Evolutionary conservation across 2,329 filamentous ascomycete species (phyloP).

Genomic region (Tolypocladium paradoxum): DNA sequence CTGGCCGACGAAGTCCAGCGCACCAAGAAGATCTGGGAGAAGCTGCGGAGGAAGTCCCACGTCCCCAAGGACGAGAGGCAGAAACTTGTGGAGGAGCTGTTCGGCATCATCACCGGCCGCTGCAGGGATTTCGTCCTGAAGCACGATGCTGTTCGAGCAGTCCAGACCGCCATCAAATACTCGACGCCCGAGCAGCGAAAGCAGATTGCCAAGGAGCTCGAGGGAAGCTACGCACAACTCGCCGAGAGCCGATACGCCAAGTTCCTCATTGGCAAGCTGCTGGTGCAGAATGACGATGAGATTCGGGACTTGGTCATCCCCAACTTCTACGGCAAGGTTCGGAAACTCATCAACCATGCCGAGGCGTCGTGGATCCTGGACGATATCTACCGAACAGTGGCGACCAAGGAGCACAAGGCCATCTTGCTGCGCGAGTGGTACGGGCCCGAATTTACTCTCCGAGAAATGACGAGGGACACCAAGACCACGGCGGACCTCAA

Average conservation of each 20-base stretch:
- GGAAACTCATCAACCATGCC: constrained; percentile 87
- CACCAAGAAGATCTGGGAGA: constrained; percentile 96
- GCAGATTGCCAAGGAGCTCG: constrained; percentile 76
- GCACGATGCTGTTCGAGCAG: constrained; percentile 92
- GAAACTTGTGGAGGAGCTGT: constrained; percentile 78
- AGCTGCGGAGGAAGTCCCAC: constrained; percentile 82
- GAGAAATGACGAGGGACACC: constrained; percentile 47
- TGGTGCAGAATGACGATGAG: constrained; percentile 82
- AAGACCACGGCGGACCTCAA: constrained; percentile 58
- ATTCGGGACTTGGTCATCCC: constrained; percentile 82
- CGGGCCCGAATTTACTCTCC: constrained; percentile 81
- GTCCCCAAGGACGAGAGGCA: constrained; percentile 83
- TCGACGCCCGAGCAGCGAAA: constrained; percentile 74
- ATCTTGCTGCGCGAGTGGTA: constrained; percentile 90
- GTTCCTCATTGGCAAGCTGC: constrained; percentile 89
- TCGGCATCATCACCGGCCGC: constrained; percentile 78
- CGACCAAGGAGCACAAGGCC: constrained; percentile 77
- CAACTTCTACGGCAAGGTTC: constrained; percentile 90
- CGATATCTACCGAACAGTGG: constrained; percentile 85
- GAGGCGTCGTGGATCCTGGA: constrained; percentile 97
- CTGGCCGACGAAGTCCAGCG: constrained; percentile 81
- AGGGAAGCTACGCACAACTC: constrained; percentile 72
- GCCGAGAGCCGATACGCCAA: constrained; percentile 96
- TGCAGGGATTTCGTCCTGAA: constrained; percentile 97
- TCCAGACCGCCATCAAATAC: constrained; percentile 96